phyloP scores from a whole-genome alignment of 208 protist species.

The Endotrypanum monterogeii region DNA sequence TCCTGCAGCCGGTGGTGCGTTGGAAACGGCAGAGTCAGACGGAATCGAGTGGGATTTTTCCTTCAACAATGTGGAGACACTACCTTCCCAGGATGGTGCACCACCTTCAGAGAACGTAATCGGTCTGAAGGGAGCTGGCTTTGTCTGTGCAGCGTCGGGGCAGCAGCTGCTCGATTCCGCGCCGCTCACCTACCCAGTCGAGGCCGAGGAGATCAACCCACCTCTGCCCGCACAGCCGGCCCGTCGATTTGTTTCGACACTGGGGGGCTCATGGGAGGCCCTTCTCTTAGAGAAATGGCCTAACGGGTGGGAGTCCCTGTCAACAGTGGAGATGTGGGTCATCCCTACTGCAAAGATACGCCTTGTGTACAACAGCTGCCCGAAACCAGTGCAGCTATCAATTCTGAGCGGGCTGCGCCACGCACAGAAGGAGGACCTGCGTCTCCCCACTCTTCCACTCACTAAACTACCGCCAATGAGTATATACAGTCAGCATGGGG shows the following conservation, averaged over 20 bases:
- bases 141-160: neutral
- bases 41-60: conserved; percentile 28
- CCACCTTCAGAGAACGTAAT: neutral
- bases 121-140: conserved; percentile 1
- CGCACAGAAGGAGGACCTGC: conserved; percentile 69
- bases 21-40: neutral
- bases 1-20: neutral
- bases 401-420: conserved; percentile 61
- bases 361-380: conserved; percentile 72
- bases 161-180: conserved; percentile 20
- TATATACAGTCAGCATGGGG: conserved; percentile 48
- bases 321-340: conserved; percentile 76
- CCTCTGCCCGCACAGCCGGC: conserved; percentile 52
- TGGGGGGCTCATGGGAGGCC: conserved; percentile 85
- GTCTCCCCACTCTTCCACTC: conserved; percentile 44
- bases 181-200: conserved; percentile 41
- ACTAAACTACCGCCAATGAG: conserved; percentile 85
- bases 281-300: conserved; percentile 89
- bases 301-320: conserved; percentile 80
- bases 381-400: conserved; percentile 51
- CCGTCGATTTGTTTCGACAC: conserved; percentile 54
- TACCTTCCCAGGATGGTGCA: neutral
- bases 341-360: conserved; percentile 75
- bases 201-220: conserved; percentile 83
- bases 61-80: neutral